Evolutionary conservation across 371 early-diverging fungal genomes (phyloP), one percentile per base, ranked within the genome.

Genomic region (Rhizopus sp.): DNA sequence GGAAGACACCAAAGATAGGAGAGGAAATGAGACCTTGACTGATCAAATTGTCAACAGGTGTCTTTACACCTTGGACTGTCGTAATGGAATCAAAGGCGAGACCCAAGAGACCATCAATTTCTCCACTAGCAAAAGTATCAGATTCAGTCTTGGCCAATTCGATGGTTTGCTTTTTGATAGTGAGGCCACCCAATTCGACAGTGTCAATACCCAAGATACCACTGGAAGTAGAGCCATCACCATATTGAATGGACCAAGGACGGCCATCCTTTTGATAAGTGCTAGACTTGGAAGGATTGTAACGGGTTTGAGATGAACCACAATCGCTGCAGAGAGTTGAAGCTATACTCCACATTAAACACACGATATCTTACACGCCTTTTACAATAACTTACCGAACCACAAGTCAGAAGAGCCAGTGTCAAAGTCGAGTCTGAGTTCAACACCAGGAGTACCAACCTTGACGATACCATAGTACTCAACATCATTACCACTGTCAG

Each of bases 331-430:
- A 66, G 68, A 83, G 32, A 54, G 69, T 32, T 50, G 70, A 37
- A 66, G 79, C 40, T 64, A 52, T 46, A 12, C 9, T 57, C 12
- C 8, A 13, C 17, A 57, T 30, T 9, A 33, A 15, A 12, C 30
- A 41, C 44, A 4, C 31, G 13, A 15, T 31, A 7, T 1, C 37
- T 41, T 12, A 40, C 16, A 16, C 38, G 42, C 54, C 41, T 50
- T 34, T 16, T 32, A 40, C 7, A 32, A 9, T 40, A n/a, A 32
- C 17, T 60, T 68, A 60, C 68, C 64, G 42, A 87, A 55, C 90
- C 90, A 90, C 45, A 88, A 65, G 53, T 88, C 79, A 40, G 84
- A 72, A 2, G 90, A 90, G 0, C 90, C 89, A 7, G 91, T 91
- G 60, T 91, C 91, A 56, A 91, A 85, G 40, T 88, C 74, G 12